Base-by-base conservation (phyloP, 169 alveolate genomes). In the Plasmodium adleri region DNA sequence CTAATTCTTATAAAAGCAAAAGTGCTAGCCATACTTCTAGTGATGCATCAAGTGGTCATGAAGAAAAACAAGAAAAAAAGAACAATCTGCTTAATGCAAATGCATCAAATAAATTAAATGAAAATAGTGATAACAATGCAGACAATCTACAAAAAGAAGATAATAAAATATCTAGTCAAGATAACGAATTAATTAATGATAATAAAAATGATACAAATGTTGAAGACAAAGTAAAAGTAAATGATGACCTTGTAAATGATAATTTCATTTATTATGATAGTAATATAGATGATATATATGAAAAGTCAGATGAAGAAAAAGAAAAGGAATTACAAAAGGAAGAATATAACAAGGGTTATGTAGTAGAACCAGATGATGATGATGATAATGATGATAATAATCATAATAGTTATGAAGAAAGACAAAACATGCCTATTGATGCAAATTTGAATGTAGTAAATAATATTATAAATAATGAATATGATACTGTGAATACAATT, bases 281-380 rank as follows among this genome's bases (percentile, higher is more conserved):
- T 22, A 78, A 78, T 56, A 78, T 64, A 45, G 78, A 78, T 50
- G 89, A 76, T 39, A 76, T 76, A 68, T 76, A 76, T 43, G 89
- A 64, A 9, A 17, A 52, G 9, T 78, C 89, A 1, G 78, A 78
- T 2, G 89, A 78, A 8, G 89, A 68, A 78, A 78, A 66, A 22
- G 89, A 78, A 6, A 64, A 43, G 20, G 64, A 59, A 1, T 26
- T 49, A 5, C 43, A 50, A 50, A 54, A 12, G 6, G 74, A 43
- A 45, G 17, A 8, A 45, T 13, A 70, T n/a, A 47, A 45, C 45
- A 32, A 71, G n/a, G 20, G 26, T 17, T 4, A 22, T 6, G 4
- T 49, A 54, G 26, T 49, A 9, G 47, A 62, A 62, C 45, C n/a
- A 72, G 39, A 15, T 43, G 43, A 26, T 50, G 43, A n/a, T 17